A percentile compares a stretch with the other conserved stretches of the same genome.
These are phyloP conservation scores for Tilletia caries DNA, from an alignment of 1,284 basidiomycete species.

Conservation along the genomic window DNA sequence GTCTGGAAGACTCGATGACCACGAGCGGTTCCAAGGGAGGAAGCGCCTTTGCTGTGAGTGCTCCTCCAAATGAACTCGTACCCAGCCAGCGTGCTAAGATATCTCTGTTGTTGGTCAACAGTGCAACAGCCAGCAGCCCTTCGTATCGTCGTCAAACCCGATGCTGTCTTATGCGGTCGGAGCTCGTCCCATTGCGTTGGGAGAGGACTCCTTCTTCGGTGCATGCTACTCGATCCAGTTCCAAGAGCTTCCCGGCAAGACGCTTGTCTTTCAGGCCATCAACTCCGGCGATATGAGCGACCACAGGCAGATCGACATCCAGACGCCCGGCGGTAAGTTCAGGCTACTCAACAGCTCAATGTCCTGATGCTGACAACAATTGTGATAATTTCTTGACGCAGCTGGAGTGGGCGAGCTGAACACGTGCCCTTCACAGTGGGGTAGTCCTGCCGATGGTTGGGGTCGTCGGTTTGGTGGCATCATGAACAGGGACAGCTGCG, in stretches of 20 bases:
- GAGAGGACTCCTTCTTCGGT: not conserved
- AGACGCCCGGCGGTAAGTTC: not conserved
- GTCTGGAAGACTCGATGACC: not conserved
- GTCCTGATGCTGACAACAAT: not conserved
- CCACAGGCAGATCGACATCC: constrained; percentile 5
- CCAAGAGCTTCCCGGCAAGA: constrained; percentile 4
- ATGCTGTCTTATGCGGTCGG: not conserved
- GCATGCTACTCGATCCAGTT: constrained; percentile 1
- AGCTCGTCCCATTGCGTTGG: not conserved
- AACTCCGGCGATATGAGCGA: not conserved
- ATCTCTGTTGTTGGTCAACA: not conserved
- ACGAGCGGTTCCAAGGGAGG: not conserved
- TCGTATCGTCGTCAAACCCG: not conserved
- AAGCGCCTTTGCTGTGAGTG: not conserved
- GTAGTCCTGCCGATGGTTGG: not conserved
- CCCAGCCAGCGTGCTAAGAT: not conserved
- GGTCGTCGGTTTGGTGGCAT: not conserved
- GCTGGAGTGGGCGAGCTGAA: not conserved
- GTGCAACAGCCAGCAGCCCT: constrained; percentile 10
- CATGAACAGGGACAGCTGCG: not conserved
- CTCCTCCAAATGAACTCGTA: not conserved
- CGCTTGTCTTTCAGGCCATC: constrained; percentile 3
- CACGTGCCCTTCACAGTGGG: not conserved
- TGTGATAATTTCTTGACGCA: not conserved
- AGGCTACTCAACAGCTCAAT: not conserved